Evolutionary conservation across 2,329 filamentous ascomycete genomes (phyloP).

Genomic region (Talaromyces sp.): DNA sequence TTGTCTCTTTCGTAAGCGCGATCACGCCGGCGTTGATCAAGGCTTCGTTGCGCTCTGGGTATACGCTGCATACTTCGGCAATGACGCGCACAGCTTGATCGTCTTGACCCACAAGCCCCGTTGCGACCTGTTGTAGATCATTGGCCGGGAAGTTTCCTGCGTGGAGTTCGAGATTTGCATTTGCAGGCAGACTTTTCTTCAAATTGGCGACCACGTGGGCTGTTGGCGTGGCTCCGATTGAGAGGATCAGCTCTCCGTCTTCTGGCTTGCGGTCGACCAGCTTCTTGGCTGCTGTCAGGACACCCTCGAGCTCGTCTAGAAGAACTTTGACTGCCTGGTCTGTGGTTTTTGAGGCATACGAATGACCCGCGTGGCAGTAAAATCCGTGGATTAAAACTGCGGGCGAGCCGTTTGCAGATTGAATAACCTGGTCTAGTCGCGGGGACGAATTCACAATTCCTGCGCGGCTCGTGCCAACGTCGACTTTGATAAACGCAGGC

Average conservation of each 20-base stretch:
- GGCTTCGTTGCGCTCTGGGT: constrained; percentile 34
- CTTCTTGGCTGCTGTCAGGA: constrained; percentile 26
- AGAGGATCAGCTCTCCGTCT: constrained; percentile 24
- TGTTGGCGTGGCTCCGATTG: constrained; percentile 34
- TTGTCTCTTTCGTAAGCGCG: constrained; percentile 31
- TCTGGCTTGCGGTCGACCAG: constrained; percentile 11
- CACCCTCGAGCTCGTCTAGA: constrained; percentile 26
- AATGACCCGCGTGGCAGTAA: constrained; percentile 37
- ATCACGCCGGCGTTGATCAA: constrained; percentile 35
- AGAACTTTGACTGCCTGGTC: constrained; percentile 27
- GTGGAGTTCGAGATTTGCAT: constrained; percentile 29
- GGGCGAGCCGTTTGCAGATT: constrained; percentile 21
- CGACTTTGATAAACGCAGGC: constrained; percentile 35
- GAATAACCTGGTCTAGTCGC: constrained; percentile 22
- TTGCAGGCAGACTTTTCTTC: constrained; percentile 21
- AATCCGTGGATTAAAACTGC: constrained; percentile 31
- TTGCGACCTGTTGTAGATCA: constrained; percentile 38
- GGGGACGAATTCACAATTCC: constrained; percentile 25
- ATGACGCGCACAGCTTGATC: constrained; percentile 29
- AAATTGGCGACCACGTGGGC: constrained; percentile 30
- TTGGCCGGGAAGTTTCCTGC: constrained; percentile 35
- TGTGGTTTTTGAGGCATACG: constrained; percentile 28
- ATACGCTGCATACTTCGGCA: constrained; percentile 35
- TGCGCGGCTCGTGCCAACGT: constrained; percentile 33
- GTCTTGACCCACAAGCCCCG: constrained; percentile 23